These are phyloP conservation scores for Trichoderma sp. DNA, from an alignment of 2,329 filamentous ascomycete genomes.

Conservation along the genomic window DNA sequence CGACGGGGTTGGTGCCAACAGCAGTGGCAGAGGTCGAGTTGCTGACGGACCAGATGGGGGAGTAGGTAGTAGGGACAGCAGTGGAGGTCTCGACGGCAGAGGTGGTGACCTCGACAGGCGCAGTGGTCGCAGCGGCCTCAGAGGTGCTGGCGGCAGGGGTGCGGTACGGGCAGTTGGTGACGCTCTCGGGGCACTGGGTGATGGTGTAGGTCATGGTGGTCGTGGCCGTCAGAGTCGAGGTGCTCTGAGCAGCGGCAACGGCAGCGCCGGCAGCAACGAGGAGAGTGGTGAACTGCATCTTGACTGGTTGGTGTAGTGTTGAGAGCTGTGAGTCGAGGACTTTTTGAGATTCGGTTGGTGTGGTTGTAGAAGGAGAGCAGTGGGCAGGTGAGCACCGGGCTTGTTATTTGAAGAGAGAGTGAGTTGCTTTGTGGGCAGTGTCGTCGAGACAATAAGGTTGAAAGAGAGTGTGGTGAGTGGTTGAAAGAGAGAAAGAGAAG, in stretches of 20 bases:
- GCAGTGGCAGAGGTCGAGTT: constrained; percentile 40
- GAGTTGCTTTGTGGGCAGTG: constrained; percentile 7
- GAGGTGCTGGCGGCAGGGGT: constrained; percentile 33
- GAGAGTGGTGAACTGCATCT: constrained; percentile 52
- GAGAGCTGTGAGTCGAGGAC: neutral
- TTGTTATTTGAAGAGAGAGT: constrained; percentile 13
- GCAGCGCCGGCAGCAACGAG: constrained; percentile 45
- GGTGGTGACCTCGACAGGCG: constrained; percentile 39
- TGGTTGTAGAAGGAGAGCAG: constrained; percentile 15
- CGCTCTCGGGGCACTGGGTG: constrained; percentile 50
- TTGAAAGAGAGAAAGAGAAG: neutral
- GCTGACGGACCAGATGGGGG: constrained; percentile 38
- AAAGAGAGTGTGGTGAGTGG: constrained; percentile 24
- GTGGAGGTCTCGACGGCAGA: constrained; percentile 30
- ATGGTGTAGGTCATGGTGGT: constrained; percentile 50
- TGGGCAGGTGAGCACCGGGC: constrained; percentile 18
- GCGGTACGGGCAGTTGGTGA: constrained; percentile 48
- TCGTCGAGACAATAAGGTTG: constrained; percentile 24
- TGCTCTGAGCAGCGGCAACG: constrained; percentile 38
- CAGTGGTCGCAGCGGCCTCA: constrained; percentile 14
- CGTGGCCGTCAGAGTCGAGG: constrained; percentile 49
- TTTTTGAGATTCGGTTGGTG: neutral
- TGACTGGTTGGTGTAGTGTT: constrained; percentile 34
- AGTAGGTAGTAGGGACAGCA: constrained; percentile 29
- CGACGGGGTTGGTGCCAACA: constrained; percentile 26